Evolutionary conservation across 2,329 filamentous ascomycete species (phyloP), one percentile per base, ranked within the genome.

Genomic region (Xylaria digitata): DNA sequence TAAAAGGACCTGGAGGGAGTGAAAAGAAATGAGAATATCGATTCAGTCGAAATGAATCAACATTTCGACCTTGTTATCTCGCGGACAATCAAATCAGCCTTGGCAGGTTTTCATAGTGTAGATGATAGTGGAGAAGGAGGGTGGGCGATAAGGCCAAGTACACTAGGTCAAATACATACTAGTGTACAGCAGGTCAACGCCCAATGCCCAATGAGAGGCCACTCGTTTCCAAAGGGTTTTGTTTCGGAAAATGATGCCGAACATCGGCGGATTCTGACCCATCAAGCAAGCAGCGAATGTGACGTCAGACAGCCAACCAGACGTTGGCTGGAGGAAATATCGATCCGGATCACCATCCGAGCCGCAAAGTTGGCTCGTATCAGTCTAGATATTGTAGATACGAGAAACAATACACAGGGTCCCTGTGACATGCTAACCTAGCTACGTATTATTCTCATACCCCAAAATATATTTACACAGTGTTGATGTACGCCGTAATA

Each of bases 181-280:
- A n/a, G n/a, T n/a, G n/a, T n/a, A n/a, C n/a, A n/a, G 26, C 26
- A 26, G 26, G 26, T 26, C 26, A 26, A 26, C 2, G 26, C 5
- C 58, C 34, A 62, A 40, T 46, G 55, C 3, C 66, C 66, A 69
- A 66, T 69, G 37, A 61, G 13, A 63, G 52, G 42, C 15, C 49
- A 30, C 54, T 7, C 6, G 61, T 66, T 68, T 57, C 63, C 34
- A 63, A 69, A 56, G 23, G 26, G 26, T 2, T 5, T 26, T n/a
- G 7, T 8, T 37, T 6, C 8, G 13, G n/a, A 48, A 63, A 13
- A 23, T 15, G 61, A 15, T 13, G 54, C 66, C 66, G 59, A 68
- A 50, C 32, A 61, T 61, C 65, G 61, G 61, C 61, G 9, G 26
- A 8, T 45, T 45, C 6, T 57, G 61, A 60, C 60, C 21, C 45